Conservation (phyloP, 345 rosid species). For the Euphorbia pulcherrima region DNA sequence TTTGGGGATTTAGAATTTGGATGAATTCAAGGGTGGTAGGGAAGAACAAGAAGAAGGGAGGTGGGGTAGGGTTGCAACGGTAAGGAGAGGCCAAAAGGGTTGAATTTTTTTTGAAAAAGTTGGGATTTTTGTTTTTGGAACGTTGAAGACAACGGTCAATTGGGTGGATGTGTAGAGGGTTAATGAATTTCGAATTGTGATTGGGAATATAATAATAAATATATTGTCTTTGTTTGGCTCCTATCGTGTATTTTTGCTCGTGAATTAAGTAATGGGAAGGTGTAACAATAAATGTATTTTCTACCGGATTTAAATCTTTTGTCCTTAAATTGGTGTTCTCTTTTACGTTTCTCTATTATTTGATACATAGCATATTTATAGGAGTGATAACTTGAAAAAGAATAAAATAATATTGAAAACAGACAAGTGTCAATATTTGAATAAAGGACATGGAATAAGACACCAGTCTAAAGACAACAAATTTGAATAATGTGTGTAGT, state of each 20-base stretch:
- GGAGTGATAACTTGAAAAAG: no score
- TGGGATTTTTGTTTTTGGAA: conserved; percentile 15
- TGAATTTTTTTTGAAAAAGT: conserved; percentile 9
- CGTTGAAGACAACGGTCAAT: conserved; percentile 59
- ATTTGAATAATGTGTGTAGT: no score
- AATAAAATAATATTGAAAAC: no score
- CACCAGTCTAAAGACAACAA: no score
- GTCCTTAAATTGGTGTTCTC: no score
- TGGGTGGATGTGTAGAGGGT: conserved; percentile 19
- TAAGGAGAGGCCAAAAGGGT: conserved; percentile 14
- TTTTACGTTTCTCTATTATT: no score
- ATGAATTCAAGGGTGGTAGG: conserved; percentile 8
- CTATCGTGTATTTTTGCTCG: not conserved
- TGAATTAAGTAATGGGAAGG: not conserved
- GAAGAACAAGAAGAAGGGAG: not conserved
- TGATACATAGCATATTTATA: no score
- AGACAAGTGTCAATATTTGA: no score
- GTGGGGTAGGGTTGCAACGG: conserved; percentile 38
- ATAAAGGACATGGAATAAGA: no score
- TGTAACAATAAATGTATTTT: no score
- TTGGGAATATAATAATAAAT: not conserved
- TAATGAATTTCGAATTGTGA: conserved; percentile 20
- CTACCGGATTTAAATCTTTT: no score
- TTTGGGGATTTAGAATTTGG: conserved; percentile 8
- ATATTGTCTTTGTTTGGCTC: not conserved